Percentiles rank a stretch among this genome's conserved stretches.
Evolutionary conservation across 805 yeast species (phyloP).

Genomic region (Starmerella lactis-condensi): DNA sequence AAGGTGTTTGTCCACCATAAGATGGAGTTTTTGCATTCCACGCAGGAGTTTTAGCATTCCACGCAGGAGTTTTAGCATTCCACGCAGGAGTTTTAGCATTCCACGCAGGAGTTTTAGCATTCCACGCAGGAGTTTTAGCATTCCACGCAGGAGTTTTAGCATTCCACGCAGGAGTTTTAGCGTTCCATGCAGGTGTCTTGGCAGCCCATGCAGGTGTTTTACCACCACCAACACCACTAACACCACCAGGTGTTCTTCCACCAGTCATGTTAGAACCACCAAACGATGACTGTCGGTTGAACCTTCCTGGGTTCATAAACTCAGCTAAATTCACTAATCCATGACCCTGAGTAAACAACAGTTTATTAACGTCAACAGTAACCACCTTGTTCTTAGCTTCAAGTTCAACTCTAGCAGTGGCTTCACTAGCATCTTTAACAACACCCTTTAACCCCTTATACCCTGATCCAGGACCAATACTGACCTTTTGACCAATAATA

Average conservation of each 20-base stretch:
- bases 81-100: slow-evolving; percentile 13
- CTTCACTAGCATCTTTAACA: slow-evolving; percentile 83
- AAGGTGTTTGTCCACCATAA: slow-evolving; percentile 21
- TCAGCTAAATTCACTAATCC: slow-evolving; percentile 66
- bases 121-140: slow-evolving; percentile 27
- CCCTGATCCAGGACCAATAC: slow-evolving; percentile 71
- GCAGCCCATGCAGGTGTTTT: slow-evolving; percentile 24
- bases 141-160: slow-evolving; percentile 37
- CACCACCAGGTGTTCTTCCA: slow-evolving; percentile 20
- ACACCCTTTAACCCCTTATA: slow-evolving; percentile 90
- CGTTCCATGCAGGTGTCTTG: slow-evolving; percentile 22
- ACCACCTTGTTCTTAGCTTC: slow-evolving; percentile 82
- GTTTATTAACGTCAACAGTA: slow-evolving; percentile 60
- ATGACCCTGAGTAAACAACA: slow-evolving; percentile 51
- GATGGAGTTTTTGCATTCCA: slow-evolving; percentile 12
- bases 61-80: slow-evolving; percentile 25
- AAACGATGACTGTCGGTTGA: slow-evolving; percentile 3
- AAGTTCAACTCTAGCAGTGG: slow-evolving; percentile 76
- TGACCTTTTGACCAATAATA: slow-evolving; percentile 65
- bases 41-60: slow-evolving; percentile 13
- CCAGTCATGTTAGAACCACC: slow-evolving; percentile 12
- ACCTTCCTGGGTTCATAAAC: slow-evolving; percentile 31
- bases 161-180: slow-evolving; percentile 38
- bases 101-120: slow-evolving; percentile 8
- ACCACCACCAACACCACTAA: slow-evolving; percentile 23